Percentiles rank a stretch among this genome's conserved stretches.
These are phyloP conservation scores for Diplodia sapinea DNA, from an alignment of 2,329 filamentous ascomycete species.

Conservation along the genomic window DNA sequence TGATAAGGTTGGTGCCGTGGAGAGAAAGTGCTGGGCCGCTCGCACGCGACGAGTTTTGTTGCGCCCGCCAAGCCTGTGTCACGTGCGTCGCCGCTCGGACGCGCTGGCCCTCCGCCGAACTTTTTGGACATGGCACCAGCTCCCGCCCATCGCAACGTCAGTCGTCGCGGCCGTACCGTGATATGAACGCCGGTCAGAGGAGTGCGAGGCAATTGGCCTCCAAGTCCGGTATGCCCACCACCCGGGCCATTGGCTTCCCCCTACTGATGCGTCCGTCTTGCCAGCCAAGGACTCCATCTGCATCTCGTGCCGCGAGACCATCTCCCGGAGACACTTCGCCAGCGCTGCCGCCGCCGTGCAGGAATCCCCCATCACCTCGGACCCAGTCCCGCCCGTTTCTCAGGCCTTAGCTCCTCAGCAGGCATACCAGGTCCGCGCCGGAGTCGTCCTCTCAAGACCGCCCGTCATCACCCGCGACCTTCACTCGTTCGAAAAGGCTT, in stretches of 20 bases:
- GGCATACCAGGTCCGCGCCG: conserved; percentile 59
- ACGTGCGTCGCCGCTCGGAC: conserved; percentile 37
- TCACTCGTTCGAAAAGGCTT: conserved; percentile 87
- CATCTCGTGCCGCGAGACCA: conserved; percentile 52
- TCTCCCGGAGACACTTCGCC: conserved; percentile 45
- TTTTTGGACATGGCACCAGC: conserved; percentile 32
- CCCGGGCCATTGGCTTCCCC: conserved; percentile 28
- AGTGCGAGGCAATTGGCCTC: conserved; percentile 53
- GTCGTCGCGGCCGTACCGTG: conserved; percentile 33
- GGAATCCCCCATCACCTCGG: conserved; percentile 39
- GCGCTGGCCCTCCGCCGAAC: conserved; percentile 36
- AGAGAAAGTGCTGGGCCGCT: conserved; percentile 46
- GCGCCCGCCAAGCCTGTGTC: conserved; percentile 31
- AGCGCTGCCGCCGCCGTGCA: conserved; percentile 47
- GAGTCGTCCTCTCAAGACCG: conserved; percentile 84
- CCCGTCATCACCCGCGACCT: conserved; percentile 84
- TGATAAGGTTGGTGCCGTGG: conserved; percentile 88
- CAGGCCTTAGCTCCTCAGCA: conserved; percentile 49
- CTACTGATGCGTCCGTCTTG: conserved; percentile 38
- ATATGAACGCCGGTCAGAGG: conserved; percentile 53
- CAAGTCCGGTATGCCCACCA: conserved; percentile 44
- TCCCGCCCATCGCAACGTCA: conserved; percentile 28
- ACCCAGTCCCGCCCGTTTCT: conserved; percentile 41
- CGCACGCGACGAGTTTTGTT: conserved; percentile 36
- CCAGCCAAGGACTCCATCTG: conserved; percentile 51